These are phyloP conservation scores for Chionographis japonica DNA, from an alignment of 106 monocot species.

Conservation along the genomic window DNA sequence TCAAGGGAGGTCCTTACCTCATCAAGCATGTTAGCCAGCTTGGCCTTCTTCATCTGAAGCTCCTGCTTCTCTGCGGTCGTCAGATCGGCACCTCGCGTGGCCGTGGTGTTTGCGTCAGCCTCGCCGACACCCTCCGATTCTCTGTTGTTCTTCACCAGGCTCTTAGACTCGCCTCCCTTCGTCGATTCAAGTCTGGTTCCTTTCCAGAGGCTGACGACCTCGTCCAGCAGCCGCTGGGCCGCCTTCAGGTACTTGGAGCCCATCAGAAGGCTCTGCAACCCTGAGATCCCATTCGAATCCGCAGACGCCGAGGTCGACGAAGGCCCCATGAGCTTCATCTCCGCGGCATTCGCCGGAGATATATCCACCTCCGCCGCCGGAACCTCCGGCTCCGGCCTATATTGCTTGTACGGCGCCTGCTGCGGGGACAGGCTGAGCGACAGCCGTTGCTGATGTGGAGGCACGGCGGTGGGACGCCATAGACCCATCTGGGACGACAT, in stretches of 20 bases:
- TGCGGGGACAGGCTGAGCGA: slow-evolving; percentile 37
- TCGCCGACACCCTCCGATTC: slow-evolving; percentile 12
- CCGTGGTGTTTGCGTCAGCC: background rate
- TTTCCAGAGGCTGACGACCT: slow-evolving; percentile 34
- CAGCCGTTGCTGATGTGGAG: slow-evolving; percentile 14
- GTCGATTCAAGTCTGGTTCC: background rate
- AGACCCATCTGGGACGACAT: background rate
- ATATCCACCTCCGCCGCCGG: background rate
- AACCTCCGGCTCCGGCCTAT: background rate
- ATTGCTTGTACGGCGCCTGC: background rate
- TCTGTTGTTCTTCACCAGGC: background rate
- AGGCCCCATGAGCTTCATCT: background rate
- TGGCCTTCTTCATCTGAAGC: slow-evolving; percentile 96
- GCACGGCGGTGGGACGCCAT: background rate
- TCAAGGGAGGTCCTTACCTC: slow-evolving; percentile 42
- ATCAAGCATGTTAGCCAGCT: slow-evolving; percentile 82
- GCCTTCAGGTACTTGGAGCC: slow-evolving; percentile 56
- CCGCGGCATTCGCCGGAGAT: background rate
- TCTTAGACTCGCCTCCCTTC: slow-evolving; percentile 1
- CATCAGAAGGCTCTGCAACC: slow-evolving; percentile 24
- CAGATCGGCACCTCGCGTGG: slow-evolving; percentile 33
- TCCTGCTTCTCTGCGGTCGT: slow-evolving; percentile 78
- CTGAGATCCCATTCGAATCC: background rate
- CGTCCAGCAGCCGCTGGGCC: slow-evolving; percentile 54
- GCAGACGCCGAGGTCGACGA: slow-evolving; percentile 4